These are phyloP conservation scores for Metschnikowia orientalis DNA, from an alignment of 805 yeast genomes.

Conservation along the genomic window DNA sequence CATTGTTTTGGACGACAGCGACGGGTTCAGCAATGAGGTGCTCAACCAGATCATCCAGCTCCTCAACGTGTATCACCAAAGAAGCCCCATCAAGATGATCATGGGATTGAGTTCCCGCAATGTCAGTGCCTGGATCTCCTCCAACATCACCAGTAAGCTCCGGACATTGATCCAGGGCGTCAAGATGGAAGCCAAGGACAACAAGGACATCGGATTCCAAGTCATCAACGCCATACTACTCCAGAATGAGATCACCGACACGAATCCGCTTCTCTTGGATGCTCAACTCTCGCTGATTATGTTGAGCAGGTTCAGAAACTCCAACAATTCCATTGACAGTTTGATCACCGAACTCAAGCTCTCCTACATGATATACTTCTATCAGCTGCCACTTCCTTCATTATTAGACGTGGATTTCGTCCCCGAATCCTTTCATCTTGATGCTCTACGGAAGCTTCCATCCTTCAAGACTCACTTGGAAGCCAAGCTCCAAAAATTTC, in stretches of 20 bases:
- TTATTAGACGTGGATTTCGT: constrained; percentile 16
- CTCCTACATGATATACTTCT: constrained; percentile 37
- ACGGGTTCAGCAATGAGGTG: constrained; percentile 30
- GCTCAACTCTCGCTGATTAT: constrained; percentile 26
- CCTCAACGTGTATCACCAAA: constrained; percentile 22
- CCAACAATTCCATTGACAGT: constrained; percentile 40
- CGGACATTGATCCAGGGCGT: constrained; percentile 26
- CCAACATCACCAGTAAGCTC: constrained; percentile 28
- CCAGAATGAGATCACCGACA: constrained; percentile 20
- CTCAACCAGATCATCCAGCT: constrained; percentile 34
- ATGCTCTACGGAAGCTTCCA: constrained; percentile 29
- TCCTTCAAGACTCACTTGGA: constrained; percentile 37
- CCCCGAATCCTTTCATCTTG: constrained; percentile 16
- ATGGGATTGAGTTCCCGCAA: constrained; percentile 35
- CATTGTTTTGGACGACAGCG: constrained; percentile 36
- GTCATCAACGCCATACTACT: constrained; percentile 33
- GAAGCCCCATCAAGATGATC: constrained; percentile 32
- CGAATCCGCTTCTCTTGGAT: constrained; percentile 22
- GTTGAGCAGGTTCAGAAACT: constrained; percentile 31
- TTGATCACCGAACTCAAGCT: constrained; percentile 35
- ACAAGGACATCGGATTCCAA: constrained; percentile 29
- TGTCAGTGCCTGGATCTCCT: constrained; percentile 35
- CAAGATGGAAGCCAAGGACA: constrained; percentile 31
- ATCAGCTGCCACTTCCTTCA: constrained; percentile 33
- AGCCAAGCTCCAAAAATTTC: constrained; percentile 11